Conservation (phyloP, 805 yeast species). For the Saccharomycopsis sp. region DNA sequence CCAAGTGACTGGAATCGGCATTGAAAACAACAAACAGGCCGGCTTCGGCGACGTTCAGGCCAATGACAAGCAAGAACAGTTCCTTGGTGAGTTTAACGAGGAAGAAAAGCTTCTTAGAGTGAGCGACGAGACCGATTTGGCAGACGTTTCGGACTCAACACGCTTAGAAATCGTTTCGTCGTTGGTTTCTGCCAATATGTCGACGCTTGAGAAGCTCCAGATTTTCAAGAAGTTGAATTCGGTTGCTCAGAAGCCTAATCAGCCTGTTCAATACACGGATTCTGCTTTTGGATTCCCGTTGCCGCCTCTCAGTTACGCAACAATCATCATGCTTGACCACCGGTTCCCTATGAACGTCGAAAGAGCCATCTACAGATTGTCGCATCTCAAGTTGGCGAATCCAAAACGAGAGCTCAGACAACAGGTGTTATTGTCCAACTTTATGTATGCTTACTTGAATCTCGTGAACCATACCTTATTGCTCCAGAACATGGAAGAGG, state of each 20-base stretch:
- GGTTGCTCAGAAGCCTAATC: conserved; percentile 42
- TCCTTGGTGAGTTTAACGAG: not conserved
- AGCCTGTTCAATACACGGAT: conserved; percentile 57
- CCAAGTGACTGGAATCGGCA: conserved; percentile 4
- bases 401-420: conserved; percentile 86
- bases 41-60: conserved; percentile 2
- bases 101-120: not conserved
- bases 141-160: not conserved
- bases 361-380: conserved; percentile 86
- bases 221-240: conserved; percentile 31
- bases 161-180: conserved; percentile 16
- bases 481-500: conserved; percentile 53
- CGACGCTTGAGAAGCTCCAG: conserved; percentile 21
- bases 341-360: conserved; percentile 94
- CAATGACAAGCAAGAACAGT: not conserved
- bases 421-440: conserved; percentile 87
- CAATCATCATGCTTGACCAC: conserved; percentile 73
- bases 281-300: conserved; percentile 85
- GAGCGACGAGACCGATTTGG: not conserved
- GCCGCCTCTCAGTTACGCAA: conserved; percentile 73
- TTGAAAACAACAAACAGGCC: conserved; percentile 7
- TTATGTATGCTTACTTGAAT: conserved; percentile 96
- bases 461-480: conserved; percentile 87
- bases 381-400: conserved; percentile 90
- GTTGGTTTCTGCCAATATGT: conserved; percentile 19